Percentiles rank a stretch among this genome's conserved stretches.
Conservation (phyloP, 345 rosid genomes). For the Brassica rapa region DNA sequence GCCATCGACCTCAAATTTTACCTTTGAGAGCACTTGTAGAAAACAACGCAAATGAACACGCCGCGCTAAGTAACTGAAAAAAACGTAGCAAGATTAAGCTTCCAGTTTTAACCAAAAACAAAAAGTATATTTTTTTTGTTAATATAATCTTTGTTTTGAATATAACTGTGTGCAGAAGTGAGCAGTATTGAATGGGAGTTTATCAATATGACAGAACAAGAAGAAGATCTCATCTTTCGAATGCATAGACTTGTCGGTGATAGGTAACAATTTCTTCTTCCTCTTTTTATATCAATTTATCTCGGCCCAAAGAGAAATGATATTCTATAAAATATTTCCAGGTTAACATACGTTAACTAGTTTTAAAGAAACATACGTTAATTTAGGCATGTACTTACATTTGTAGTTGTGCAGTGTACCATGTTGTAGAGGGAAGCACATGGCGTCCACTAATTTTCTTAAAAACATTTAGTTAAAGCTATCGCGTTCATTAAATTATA, state of each 20-base stretch:
- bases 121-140: neutral
- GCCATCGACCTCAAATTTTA: neutral
- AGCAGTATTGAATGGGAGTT: conserved; percentile 65
- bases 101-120: neutral
- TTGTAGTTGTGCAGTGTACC: conserved; percentile 22
- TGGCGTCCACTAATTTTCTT: conserved; percentile 29
- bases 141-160: neutral
- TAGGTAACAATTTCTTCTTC: conserved; percentile 40
- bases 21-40: neutral
- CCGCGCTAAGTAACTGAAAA: neutral
- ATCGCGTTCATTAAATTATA: conserved; percentile 17
- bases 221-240: conserved; percentile 70
- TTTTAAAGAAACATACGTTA: neutral
- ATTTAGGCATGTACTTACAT: conserved; percentile 16
- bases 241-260: conserved; percentile 72
- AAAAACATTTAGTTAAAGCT: conserved; percentile 5
- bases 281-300: neutral
- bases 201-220: conserved; percentile 60
- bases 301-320: neutral
- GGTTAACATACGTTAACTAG: neutral
- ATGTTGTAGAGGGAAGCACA: conserved; percentile 13
- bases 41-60: conserved; percentile 9
- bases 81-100: neutral
- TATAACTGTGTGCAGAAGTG: conserved; percentile 48
- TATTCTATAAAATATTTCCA: neutral